A percentile compares a stretch with the other conserved stretches of the same genome.
Conservation (phyloP, 1,284 basidiomycete species). For the Trametes pubescens region DNA sequence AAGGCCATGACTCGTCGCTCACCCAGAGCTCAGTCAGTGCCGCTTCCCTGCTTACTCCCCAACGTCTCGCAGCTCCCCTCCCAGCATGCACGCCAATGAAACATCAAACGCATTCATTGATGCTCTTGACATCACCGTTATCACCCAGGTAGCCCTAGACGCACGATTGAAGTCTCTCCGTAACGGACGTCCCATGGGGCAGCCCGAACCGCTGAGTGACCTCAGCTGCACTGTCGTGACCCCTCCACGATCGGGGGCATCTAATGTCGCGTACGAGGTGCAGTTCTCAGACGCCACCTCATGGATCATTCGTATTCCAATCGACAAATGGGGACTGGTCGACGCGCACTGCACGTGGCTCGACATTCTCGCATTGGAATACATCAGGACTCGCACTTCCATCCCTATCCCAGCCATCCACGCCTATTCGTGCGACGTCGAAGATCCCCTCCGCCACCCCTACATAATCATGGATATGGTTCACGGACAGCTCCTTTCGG, state of each 20-base stretch:
- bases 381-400: not conserved
- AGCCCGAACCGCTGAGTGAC: not conserved
- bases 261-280: constrained; percentile 8
- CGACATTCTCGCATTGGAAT: constrained; percentile 10
- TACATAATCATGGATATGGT: constrained; percentile 17
- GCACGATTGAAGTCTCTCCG: not conserved
- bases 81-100: too few species aligned
- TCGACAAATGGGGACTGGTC: not conserved
- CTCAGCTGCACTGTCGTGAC: constrained; percentile 2
- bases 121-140: not conserved
- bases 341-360: not conserved
- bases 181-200: not conserved
- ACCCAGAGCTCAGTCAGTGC: too few species aligned
- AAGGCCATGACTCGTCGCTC: too few species aligned
- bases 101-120: not conserved
- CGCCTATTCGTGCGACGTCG: constrained; percentile 8
- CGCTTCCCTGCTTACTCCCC: too few species aligned
- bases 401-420: constrained; percentile 7
- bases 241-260: not conserved
- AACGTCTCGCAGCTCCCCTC: too few species aligned
- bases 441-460: constrained; percentile 10
- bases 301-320: constrained; percentile 7
- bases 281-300: constrained; percentile 7
- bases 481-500: not conserved
- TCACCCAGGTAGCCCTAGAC: not conserved